These are phyloP conservation scores for Pleurotus pulmonarius DNA, from an alignment of 768 basidiomycete genomes.

Conservation along the genomic window DNA sequence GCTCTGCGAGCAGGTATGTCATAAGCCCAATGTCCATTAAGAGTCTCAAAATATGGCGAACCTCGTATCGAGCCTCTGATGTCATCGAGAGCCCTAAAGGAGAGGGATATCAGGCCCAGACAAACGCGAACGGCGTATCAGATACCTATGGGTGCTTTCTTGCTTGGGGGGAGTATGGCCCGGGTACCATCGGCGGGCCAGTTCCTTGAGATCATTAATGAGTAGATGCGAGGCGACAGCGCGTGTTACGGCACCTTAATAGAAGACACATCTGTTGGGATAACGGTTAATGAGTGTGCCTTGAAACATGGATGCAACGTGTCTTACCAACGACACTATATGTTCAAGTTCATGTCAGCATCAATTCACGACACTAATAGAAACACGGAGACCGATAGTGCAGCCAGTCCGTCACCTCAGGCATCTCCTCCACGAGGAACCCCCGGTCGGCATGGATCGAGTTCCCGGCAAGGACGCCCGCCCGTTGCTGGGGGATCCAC, in stretches of 20 bases:
- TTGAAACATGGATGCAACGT: neutral
- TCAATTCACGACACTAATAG: neutral
- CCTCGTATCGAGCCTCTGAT: slow-evolving; percentile 55
- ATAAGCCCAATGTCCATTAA: neutral
- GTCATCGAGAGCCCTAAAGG: slow-evolving; percentile 73
- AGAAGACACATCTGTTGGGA: slow-evolving; percentile 69
- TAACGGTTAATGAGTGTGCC: neutral
- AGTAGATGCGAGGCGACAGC: neutral
- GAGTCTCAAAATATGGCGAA: neutral
- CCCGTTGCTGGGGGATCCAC: slow-evolving; percentile 69
- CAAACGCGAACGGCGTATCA: neutral
- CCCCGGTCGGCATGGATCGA: slow-evolving; percentile 79
- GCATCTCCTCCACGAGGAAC: slow-evolving; percentile 79
- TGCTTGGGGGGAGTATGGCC: slow-evolving; percentile 25
- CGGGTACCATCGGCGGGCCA: slow-evolving; percentile 73
- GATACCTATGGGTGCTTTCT: slow-evolving; percentile 57
- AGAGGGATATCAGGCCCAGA: slow-evolving; percentile 43
- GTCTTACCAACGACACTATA: slow-evolving; percentile 18
- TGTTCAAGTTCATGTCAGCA: too few species aligned
- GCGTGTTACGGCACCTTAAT: slow-evolving; percentile 51
- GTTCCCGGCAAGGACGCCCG: slow-evolving; percentile 79
- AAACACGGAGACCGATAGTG: slow-evolving; percentile 62
- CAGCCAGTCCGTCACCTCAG: slow-evolving; percentile 71
- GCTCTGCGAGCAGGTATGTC: slow-evolving; percentile 42
- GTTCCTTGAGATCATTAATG: slow-evolving; percentile 44